These are phyloP conservation scores for Zanthoxylum bungeanum DNA, from an alignment of 345 rosid species.

Conservation along the genomic window DNA sequence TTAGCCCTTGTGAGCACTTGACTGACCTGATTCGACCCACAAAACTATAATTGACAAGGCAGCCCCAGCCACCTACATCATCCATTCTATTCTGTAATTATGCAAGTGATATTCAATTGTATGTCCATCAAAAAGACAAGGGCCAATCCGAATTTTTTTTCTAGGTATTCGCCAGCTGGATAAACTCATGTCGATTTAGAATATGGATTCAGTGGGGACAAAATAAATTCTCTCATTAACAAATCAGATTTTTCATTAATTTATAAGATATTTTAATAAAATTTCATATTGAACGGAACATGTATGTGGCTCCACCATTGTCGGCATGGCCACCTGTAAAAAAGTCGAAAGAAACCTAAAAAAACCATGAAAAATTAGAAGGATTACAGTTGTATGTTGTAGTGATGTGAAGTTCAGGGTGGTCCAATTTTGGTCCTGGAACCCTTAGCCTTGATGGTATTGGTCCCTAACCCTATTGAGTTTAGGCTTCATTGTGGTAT, in stretches of 20 bases:
- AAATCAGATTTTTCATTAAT: too few species aligned
- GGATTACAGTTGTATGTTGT: slow-evolving; percentile 12
- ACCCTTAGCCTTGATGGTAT: background rate
- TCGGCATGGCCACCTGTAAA: background rate
- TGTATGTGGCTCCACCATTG: too few species aligned
- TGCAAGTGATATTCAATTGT: background rate
- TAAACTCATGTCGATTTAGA: background rate
- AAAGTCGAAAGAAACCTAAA: background rate
- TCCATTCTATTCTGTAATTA: background rate
- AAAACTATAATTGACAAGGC: background rate
- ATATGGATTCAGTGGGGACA: too few species aligned
- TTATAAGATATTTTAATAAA: too few species aligned
- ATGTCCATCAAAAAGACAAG: background rate
- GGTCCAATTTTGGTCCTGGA: slow-evolving; percentile 30
- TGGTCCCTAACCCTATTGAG: slow-evolving; percentile 24
- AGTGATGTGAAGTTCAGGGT: background rate
- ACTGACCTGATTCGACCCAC: background rate
- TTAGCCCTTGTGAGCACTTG: background rate
- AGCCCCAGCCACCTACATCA: background rate
- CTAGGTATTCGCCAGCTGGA: background rate
- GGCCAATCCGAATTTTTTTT: background rate
- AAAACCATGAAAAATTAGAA: background rate
- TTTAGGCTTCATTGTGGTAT: background rate
- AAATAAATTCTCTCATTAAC: too few species aligned
- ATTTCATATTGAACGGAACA: too few species aligned